Percentiles rank a stretch among this genome's conserved stretches.
Evolutionary conservation across 177 flowering plant genomes (phyloP).

Genomic region (Vitis hybrid): DNA sequence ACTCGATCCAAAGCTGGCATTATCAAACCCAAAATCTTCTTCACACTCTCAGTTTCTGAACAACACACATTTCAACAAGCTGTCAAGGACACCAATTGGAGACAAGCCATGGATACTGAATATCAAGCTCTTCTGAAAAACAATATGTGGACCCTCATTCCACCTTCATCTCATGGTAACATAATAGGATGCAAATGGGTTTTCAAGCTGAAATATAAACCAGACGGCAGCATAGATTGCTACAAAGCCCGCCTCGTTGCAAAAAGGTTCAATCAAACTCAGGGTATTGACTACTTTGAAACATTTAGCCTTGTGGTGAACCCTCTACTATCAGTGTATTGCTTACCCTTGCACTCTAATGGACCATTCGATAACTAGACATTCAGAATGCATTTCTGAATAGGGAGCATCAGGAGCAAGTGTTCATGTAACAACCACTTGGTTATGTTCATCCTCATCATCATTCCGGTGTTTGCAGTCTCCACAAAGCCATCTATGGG

Average conservation of each 20-base stretch:
- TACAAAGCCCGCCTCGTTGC: too few species aligned
- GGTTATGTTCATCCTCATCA: neutral
- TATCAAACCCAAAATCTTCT: neutral
- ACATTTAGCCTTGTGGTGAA: neutral
- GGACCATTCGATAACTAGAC: neutral
- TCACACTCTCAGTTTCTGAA: neutral
- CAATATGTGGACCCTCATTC: too few species aligned
- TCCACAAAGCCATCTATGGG: neutral
- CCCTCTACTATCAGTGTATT: neutral
- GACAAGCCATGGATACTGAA: neutral
- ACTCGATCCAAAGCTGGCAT: neutral
- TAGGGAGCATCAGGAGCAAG: neutral
- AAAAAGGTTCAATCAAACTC: too few species aligned
- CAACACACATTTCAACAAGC: neutral
- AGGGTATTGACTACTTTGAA: too few species aligned
- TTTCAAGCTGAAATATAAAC: too few species aligned
- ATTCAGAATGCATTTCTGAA: neutral
- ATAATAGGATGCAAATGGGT: too few species aligned
- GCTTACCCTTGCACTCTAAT: neutral
- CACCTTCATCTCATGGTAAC: too few species aligned
- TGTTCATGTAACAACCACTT: neutral
- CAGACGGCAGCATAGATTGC: too few species aligned
- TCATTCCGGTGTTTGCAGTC: neutral
- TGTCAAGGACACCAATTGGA: neutral
- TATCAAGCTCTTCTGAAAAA: too few species aligned